A percentile compares a stretch with the other conserved stretches of the same genome.
These are phyloP conservation scores for Lactarius pseudohatsudake DNA, from an alignment of 768 basidiomycete genomes.

Conservation along the genomic window DNA sequence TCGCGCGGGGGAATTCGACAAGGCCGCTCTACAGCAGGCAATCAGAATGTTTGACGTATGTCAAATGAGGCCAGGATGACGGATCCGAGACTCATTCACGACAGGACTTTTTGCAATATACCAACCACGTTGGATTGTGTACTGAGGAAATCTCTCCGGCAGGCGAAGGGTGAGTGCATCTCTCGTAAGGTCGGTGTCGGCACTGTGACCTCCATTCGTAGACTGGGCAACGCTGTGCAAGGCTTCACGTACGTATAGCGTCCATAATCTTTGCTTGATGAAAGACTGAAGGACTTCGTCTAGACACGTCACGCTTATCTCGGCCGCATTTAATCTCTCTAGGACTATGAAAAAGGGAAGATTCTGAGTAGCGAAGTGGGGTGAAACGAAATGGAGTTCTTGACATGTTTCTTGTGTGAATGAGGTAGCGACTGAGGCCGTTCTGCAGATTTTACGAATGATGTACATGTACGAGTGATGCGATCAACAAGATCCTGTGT, in stretches of 20 bases:
- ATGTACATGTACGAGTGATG: constrained; percentile 9
- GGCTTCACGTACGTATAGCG: constrained; percentile 87
- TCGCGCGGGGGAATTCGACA: constrained; percentile 79
- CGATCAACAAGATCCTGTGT: neutral
- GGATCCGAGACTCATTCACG: neutral
- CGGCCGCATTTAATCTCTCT: constrained; percentile 81
- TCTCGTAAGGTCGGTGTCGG: constrained; percentile 9
- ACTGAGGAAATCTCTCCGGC: constrained; percentile 84
- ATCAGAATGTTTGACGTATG: constrained; percentile 88
- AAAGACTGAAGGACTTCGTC: neutral
- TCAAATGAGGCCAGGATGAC: neutral
- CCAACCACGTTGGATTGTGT: constrained; percentile 86
- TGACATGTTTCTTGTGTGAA: neutral
- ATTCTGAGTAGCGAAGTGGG: constrained; percentile 1
- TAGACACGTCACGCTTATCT: constrained; percentile 83
- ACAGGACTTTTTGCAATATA: constrained; percentile 76
- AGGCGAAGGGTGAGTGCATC: constrained; percentile 66
- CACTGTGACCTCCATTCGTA: constrained; percentile 33
- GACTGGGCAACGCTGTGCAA: constrained; percentile 85
- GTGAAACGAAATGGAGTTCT: neutral
- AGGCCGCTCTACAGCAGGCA: constrained; percentile 60
- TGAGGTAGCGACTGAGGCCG: neutral
- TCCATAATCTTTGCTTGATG: constrained; percentile 38
- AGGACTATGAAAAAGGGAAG: constrained; percentile 44
- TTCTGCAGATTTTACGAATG: neutral